Conservation (phyloP, 2,329 filamentous ascomycete genomes). For the Diaporthe vaccinii region DNA sequence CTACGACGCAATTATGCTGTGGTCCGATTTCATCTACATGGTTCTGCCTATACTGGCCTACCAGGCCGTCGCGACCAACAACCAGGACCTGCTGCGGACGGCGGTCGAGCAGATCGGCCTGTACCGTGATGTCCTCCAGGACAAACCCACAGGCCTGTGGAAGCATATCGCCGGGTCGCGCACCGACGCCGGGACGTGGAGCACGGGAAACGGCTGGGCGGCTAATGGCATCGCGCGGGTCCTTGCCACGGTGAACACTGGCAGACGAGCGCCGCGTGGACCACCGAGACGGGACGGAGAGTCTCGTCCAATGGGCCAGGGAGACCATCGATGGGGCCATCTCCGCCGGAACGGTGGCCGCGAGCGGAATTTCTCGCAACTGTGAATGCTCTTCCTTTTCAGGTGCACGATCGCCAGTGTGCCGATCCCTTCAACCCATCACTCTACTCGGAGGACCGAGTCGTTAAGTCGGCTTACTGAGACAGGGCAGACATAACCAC, state of each 20-base stretch:
- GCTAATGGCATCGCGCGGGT: conserved; percentile 1
- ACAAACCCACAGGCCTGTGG: neutral
- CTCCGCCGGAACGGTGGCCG: neutral
- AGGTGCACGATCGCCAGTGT: neutral
- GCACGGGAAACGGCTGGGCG: conserved; percentile 2
- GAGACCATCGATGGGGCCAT: neutral
- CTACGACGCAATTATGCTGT: conserved; percentile 1
- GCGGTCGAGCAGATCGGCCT: conserved; percentile 2
- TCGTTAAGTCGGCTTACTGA: no score
- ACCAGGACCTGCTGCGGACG: conserved; percentile 1
- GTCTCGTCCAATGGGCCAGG: neutral
- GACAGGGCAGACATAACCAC: neutral
- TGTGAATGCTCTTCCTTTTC: neutral
- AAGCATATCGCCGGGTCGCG: conserved; percentile 1
- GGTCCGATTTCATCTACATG: conserved; percentile 8
- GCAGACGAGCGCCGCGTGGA: neutral
- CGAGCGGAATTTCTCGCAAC: neutral
- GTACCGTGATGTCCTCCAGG: conserved; percentile 1
- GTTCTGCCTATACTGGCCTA: neutral
- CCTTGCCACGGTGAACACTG: neutral
- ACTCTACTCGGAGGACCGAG: neutral
- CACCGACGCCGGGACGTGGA: conserved; percentile 4
- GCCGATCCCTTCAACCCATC: no score
- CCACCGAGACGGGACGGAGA: neutral
- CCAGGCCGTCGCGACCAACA: neutral